Evolutionary conservation across 1,284 basidiomycete species (phyloP), one percentile per base, ranked within the genome.

Genomic region (Rhodotorula glutinis): DNA sequence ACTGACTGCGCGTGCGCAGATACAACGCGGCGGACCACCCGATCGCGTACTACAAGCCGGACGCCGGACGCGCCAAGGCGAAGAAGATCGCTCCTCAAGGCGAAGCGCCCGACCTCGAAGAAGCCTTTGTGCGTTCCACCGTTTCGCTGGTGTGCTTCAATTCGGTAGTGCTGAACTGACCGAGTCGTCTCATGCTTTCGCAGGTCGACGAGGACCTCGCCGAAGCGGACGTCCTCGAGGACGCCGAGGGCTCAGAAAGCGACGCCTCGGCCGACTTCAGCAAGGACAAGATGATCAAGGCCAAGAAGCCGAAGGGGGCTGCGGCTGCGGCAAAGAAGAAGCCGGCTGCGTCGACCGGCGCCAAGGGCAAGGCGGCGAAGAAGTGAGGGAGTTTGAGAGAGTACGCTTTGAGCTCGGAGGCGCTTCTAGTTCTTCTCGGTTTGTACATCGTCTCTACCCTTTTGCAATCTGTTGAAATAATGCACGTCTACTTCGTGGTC

Each of bases 1-100:
- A 4, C 49, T 43, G 14, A n/a, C 14, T 8, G 38, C 10, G 8
- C 1, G 1, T 17, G 40, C n/a, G 1, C 74, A 93, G 90, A 75
- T 96, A 95, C 80, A 96, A 96, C 77, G 81, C 86, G 23, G 78
- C 79, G 30, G 91, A 93, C 59, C 92, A 96, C 77, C 92, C 93
- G 0, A 89, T 96, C 72, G 86, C 92, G 0, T 95, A 93, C 83
- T 87, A 95, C 80, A 92, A 91, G 76, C 88, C 87, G 0, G 82
- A 84, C 66, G 88, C 90, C 74, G 81, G 92, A 52, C 89, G 90
- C 4, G 88, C 87, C 73, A 82, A 78, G 23, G 86, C 90, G 2
- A 90, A 88, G 82, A 92, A 89, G 77, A 82, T 92, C 61, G 83
- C 83, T 13, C 77, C 77, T 0, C 85, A 82, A 41, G 89, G 86